Base-by-base conservation (phyloP, 768 basidiomycete genomes). In the Naganishia randhawae region DNA sequence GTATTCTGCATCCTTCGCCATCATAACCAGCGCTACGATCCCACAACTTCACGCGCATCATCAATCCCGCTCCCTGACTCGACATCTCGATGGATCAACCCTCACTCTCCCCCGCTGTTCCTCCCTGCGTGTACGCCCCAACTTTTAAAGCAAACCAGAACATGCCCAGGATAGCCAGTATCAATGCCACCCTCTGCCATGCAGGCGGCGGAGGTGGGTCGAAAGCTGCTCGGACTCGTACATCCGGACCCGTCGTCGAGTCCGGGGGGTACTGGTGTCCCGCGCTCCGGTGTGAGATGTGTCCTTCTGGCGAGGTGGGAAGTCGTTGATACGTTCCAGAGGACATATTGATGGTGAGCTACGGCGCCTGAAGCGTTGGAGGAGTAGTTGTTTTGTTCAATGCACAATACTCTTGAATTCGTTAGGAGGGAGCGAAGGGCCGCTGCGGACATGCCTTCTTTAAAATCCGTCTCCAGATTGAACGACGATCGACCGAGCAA, bases 241-340 rank as follows among this genome's bases (percentile, higher is more conserved):
- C 32, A 11, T 32, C n/a, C 32, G 54, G n/a, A 35, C n/a, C n/a
- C n/a, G n/a, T n/a, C n/a, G n/a, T n/a, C n/a, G 9, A 35, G 33
- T 19, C 19, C 22, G 25, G n/a, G 22, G 35, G 65, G 65, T 29
- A 22, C 13, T 35, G 3, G 51, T 31, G n/a, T n/a, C n/a, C n/a
- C n/a, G n/a, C n/a, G n/a, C n/a, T n/a, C n/a, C n/a, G n/a, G n/a
- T n/a, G n/a, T n/a, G n/a, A n/a, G n/a, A n/a, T n/a, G n/a, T n/a
- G n/a, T n/a, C n/a, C n/a, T n/a, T 39, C 25, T 25, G 42, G 17
- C 17, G 65, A 39, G 32, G 65, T 66, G 29, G 65, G 65, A 19
- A 66, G 31, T 22, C 65, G 50, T 25, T 66, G 65, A 25, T 66
- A 66, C 25, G 65, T 35, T 37, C 45, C n/a, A 3, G 27, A 25